Evolutionary conservation across 2,329 filamentous ascomycete species (phyloP), one percentile per base, ranked within the genome.

Genomic region (Verticillium nubilum): DNA sequence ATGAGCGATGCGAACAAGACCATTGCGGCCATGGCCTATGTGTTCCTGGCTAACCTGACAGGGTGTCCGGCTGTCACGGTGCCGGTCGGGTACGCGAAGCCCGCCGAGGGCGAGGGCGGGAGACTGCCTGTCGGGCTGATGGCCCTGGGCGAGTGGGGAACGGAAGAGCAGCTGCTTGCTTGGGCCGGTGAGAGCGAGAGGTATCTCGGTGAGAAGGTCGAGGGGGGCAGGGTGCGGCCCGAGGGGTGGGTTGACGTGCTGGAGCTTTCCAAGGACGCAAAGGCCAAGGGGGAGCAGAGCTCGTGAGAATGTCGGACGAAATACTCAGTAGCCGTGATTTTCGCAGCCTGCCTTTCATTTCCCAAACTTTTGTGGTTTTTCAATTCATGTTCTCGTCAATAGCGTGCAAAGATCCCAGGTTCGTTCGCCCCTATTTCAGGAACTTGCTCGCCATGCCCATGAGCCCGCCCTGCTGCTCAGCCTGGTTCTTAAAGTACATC

Each of bases 401-500:
- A n/a, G n/a, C n/a, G n/a, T n/a, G n/a, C n/a, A n/a, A n/a, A n/a
- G n/a, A n/a, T n/a, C n/a, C n/a, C n/a, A n/a, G n/a, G n/a, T n/a
- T n/a, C n/a, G n/a, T n/a, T 28, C 47, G 31, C 26, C 12, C 28
- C 64, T 66, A 72, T 56, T 68, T 68, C 65, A 82, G 66, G 60
- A 80, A 82, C 72, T 82, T 80, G 66, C 73, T 73, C 5, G 80
- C 81, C 67, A 84, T 62, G 26, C 73, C 68, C 66, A 79, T 60
- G 57, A 84, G 67, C 5, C 79, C 71, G 26, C 74, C 79, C 60
- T 88, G 67, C n/a, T 76, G 72, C 35, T 79, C 76, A 23, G 82
- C 82, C 71, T 92, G 82, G 67, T 83, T 86, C 84, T 96, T 93
- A 79, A 96, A 77, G 74, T 93, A 97, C 85, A 97, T 89, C 83